These are phyloP conservation scores for Begonia peltatifolia DNA, from an alignment of 306 rosid species.

Conservation along the genomic window DNA sequence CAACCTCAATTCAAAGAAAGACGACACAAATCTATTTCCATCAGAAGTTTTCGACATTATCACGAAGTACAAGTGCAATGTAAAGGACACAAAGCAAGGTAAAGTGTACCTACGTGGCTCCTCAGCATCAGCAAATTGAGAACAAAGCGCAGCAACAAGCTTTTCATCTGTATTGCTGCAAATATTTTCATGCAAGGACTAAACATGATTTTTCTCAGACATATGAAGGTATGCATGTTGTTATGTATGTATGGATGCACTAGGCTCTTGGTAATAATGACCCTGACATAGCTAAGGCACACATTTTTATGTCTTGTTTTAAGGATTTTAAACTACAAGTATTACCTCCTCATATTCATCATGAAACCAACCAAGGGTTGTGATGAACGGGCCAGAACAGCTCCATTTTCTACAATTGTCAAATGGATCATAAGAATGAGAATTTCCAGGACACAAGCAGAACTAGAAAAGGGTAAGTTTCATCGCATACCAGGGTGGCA, in stretches of 20 bases:
- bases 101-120: constrained; percentile 41
- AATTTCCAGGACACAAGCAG: constrained; percentile 5
- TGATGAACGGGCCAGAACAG: constrained; percentile 96
- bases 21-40: no score
- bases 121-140: constrained; percentile 31
- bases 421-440: constrained; percentile 9
- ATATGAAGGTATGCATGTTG: no score
- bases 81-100: neutral
- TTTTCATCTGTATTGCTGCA: constrained; percentile 84
- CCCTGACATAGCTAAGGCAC: neutral
- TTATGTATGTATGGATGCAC: neutral
- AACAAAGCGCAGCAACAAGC: constrained; percentile 81
- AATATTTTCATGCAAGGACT: neutral
- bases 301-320: neutral
- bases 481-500: constrained; percentile 57
- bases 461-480: constrained; percentile 3
- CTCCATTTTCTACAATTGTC: constrained; percentile 59
- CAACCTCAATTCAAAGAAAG: no score
- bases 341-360: constrained; percentile 98
- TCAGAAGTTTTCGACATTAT: no score
- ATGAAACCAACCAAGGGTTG: constrained; percentile 95
- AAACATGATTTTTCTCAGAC: no score
- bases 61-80: no score
- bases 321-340: constrained; percentile 7
- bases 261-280: neutral